Conservation (phyloP, 306 rosid species). For the Cicer pinnatifidum region DNA sequence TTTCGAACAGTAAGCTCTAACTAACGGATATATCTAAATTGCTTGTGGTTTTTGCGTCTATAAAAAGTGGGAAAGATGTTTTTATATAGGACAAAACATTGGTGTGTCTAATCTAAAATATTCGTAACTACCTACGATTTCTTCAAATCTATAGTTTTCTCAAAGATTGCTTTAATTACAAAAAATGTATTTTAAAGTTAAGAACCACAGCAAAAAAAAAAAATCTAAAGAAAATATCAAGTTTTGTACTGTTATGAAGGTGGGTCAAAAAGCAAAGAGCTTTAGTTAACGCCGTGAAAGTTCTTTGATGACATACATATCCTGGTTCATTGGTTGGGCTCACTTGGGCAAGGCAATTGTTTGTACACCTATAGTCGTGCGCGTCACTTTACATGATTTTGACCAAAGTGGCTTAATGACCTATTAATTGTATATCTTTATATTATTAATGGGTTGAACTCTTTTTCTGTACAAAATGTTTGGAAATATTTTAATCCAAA, state of each 20-base stretch:
- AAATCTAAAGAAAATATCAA: too few species aligned
- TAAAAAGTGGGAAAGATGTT: neutral
- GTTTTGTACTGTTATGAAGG: too few species aligned
- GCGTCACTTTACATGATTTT: neutral
- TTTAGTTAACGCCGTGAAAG: neutral
- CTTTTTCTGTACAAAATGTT: neutral
- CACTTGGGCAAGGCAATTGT: neutral
- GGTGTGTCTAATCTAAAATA: too few species aligned
- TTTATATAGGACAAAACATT: neutral
- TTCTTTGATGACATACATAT: neutral
- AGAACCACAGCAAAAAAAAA: too few species aligned
- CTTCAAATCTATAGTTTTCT: too few species aligned
- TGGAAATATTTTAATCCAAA: neutral
- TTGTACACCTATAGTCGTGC: neutral
- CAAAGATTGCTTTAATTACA: too few species aligned
- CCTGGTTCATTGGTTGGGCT: neutral
- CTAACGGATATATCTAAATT: too few species aligned
- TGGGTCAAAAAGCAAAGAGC: too few species aligned
- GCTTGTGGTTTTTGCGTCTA: too few species aligned
- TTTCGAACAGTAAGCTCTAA: too few species aligned
- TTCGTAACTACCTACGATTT: too few species aligned
- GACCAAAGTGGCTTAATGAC: neutral
- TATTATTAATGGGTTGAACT: conserved; percentile 22
- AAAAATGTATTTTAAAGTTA: too few species aligned
- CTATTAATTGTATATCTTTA: neutral